Conservation (phyloP, 2,329 filamentous ascomycete species). For the Colletotrichum incanum region DNA sequence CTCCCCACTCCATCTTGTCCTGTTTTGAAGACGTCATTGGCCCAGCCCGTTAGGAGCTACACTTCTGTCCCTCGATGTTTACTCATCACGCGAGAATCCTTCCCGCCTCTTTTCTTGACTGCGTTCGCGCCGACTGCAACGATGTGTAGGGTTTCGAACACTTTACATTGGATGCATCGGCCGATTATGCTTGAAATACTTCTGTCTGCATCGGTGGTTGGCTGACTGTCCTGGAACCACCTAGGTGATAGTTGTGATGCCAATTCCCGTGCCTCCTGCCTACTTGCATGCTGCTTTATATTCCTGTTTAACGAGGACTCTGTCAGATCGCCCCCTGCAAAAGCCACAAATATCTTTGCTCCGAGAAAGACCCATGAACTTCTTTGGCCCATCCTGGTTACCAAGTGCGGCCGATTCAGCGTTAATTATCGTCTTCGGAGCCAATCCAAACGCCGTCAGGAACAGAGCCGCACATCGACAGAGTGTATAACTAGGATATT, state of each 20-base stretch:
- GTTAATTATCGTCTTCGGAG: too few relatives aligned
- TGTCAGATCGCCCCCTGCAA: too few relatives aligned
- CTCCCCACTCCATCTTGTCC: not conserved
- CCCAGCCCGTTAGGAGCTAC: not conserved
- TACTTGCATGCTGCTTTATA: not conserved
- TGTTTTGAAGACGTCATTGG: not conserved
- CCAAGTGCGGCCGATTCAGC: too few relatives aligned
- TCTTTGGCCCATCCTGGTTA: too few relatives aligned
- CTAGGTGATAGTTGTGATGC: not conserved
- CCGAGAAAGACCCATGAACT: too few relatives aligned
- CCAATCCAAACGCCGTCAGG: too few relatives aligned
- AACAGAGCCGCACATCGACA: too few relatives aligned
- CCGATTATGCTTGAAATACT: not conserved
- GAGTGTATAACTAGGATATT: too few relatives aligned
- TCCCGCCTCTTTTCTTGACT: not conserved
- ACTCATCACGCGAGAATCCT: not conserved
- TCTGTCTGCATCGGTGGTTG: not conserved
- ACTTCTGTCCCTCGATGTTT: not conserved
- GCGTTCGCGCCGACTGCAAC: not conserved
- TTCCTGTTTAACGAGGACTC: too few relatives aligned
- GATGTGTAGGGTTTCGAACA: too few relatives aligned
- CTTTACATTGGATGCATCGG: not conserved
- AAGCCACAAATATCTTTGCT: too few relatives aligned
- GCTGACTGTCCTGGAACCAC: not conserved
- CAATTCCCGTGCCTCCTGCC: not conserved